Evolutionary conservation across 2,329 filamentous ascomycete genomes (phyloP).

Genomic region (Fusarium albosuccineum): DNA sequence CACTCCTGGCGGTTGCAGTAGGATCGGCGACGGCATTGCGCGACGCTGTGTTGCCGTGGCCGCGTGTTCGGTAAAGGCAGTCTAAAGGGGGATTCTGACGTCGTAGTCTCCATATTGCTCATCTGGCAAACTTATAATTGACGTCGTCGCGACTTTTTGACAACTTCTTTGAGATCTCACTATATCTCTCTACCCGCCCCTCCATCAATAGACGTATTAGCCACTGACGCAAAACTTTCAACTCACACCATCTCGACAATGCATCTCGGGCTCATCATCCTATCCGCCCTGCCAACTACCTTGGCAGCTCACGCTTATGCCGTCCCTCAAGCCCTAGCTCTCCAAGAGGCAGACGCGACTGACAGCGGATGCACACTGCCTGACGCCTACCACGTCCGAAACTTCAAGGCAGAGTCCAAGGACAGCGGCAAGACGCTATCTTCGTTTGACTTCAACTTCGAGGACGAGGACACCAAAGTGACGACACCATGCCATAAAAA

Average conservation of each 20-base stretch:
- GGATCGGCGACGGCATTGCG: conserved; percentile 39
- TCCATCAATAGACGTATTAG: background rate
- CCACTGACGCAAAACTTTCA: conserved; percentile 12
- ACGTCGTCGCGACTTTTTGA: conserved; percentile 16
- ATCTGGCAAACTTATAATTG: conserved; percentile 30
- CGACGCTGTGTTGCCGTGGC: conserved; percentile 22
- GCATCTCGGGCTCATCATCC: conserved; percentile 35
- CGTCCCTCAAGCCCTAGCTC: conserved; percentile 44
- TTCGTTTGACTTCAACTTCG: conserved; percentile 56
- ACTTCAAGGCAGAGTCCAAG: conserved; percentile 54
- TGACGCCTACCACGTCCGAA: conserved; percentile 53
- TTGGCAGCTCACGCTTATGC: conserved; percentile 45
- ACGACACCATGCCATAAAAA: conserved; percentile 60
- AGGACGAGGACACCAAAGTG: conserved; percentile 55
- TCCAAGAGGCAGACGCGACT: conserved; percentile 41
- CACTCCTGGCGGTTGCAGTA: conserved; percentile 33
- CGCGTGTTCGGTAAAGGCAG: conserved; percentile 33
- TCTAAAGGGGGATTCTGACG: conserved; percentile 32
- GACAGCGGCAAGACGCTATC: conserved; percentile 50
- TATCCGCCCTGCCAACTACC: conserved; percentile 41
- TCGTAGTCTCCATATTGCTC: conserved; percentile 36
- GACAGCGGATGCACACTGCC: conserved; percentile 53
- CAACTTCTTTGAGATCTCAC: background rate
- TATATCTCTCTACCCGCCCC: background rate
- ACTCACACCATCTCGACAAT: conserved; percentile 31